Percentiles rank a stretch among this genome's conserved stretches.
Evolutionary conservation across 108 stramenopile species (phyloP).

Genomic region (Parietichytrium sp.): DNA sequence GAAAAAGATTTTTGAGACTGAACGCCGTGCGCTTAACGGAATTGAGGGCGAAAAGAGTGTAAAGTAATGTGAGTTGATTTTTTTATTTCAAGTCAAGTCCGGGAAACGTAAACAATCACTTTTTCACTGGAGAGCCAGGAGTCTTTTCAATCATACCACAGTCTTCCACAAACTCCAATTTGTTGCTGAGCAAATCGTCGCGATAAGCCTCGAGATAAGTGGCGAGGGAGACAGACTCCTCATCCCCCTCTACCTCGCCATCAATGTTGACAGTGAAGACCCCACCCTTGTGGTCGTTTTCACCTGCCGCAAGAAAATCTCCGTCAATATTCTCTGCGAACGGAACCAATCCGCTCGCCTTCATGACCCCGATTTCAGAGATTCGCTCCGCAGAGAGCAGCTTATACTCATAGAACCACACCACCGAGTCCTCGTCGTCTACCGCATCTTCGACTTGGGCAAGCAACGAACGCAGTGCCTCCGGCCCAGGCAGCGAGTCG

Average conservation of each 20-base stretch:
- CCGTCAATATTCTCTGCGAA: conserved; percentile 29
- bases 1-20: too few species aligned
- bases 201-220: conserved; percentile 3
- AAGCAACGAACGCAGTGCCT: background rate
- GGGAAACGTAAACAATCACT: too few species aligned
- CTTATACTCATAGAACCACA: conserved; percentile 27
- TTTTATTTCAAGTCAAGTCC: too few species aligned
- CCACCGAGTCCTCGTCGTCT: too few species aligned
- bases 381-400: background rate
- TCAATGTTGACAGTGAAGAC: background rate
- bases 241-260: background rate
- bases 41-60: too few species aligned
- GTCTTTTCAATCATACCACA: conserved; percentile 20
- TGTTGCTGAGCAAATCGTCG: background rate
- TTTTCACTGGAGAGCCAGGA: too few species aligned
- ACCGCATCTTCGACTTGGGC: too few species aligned
- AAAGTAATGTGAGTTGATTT: too few species aligned
- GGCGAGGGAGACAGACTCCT: background rate
- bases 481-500: background rate
- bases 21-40: too few species aligned
- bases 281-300: background rate
- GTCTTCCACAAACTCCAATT: background rate
- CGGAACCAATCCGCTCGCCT: background rate
- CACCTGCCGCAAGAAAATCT: background rate
- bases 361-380: too few species aligned